These are phyloP conservation scores for Septoria petroselini DNA, from an alignment of 2,329 filamentous ascomycete genomes.

Conservation along the genomic window DNA sequence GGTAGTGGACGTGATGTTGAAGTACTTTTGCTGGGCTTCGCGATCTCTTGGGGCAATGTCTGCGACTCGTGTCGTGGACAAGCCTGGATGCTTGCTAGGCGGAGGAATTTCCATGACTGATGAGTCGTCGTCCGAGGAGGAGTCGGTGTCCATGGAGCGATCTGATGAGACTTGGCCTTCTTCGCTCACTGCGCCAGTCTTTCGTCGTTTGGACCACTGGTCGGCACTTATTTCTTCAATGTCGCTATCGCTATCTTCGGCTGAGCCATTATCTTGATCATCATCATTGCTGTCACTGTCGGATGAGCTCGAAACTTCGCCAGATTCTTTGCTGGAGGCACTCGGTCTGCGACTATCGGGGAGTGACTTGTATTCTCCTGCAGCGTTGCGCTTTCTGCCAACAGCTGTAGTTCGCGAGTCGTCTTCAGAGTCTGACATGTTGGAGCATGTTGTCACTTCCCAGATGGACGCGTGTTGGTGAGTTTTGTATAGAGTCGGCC, in stretches of 20 bases:
- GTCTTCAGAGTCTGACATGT: constrained; percentile 13
- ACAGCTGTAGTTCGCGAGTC: constrained; percentile 15
- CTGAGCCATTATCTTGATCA: background rate
- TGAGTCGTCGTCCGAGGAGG: background rate
- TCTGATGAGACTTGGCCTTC: constrained; percentile 5
- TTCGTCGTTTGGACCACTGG: background rate
- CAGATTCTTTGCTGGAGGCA: constrained; percentile 20
- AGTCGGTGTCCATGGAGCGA: constrained; percentile 1
- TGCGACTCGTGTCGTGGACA: constrained; percentile 2
- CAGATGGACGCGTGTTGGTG: too few relatives aligned
- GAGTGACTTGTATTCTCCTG: constrained; percentile 6
- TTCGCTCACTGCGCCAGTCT: background rate
- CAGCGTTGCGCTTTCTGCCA: constrained; percentile 12
- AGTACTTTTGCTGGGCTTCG: constrained; percentile 9
- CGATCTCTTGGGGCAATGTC: constrained; percentile 4
- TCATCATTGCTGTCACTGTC: background rate
- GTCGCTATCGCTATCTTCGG: constrained; percentile 9
- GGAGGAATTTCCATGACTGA: constrained; percentile 9
- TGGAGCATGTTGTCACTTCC: background rate
- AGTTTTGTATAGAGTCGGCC: too few relatives aligned
- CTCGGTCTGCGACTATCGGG: constrained; percentile 8
- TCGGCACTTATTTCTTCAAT: background rate
- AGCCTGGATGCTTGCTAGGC: background rate
- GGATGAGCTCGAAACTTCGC: constrained; percentile 16
- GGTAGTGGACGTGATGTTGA: constrained; percentile 6